Evolutionary conservation across 75 land plant species (phyloP), one percentile per base, ranked within the genome.

Genomic region (Adiantum capillusveneris): DNA sequence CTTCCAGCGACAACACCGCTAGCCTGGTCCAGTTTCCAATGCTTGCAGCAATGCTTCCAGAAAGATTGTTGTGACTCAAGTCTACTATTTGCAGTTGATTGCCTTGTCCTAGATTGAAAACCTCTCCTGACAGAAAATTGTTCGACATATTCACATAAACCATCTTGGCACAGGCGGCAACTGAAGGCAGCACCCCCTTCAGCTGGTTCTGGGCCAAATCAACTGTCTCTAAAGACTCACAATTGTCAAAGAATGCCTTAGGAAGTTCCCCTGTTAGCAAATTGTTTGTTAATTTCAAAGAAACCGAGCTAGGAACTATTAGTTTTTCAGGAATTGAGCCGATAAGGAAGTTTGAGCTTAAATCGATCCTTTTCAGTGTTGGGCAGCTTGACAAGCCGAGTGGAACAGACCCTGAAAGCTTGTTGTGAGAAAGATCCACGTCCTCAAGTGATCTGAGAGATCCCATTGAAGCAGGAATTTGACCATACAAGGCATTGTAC

Each of bases 91-190:
- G 65, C 9, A 94, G 64, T 20, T 64, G 70, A 39, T 59, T 72
- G 29, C 86, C 78, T 27, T 64, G 67, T 7, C 88, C 85, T 16
- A 94, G 39, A 76, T 86, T 85, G 25, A 78, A 78, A 19, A 87
- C 87, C 30, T 90, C 53, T 62, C 49, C 64, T 1, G 82, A 60
- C 9, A 62, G 54, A 25, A 86, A 65, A 49, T 52, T 43, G 62
- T 90, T 94, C 22, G 94, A 80, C 18, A 94, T 53, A 22, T 89
- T 81, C 67, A 94, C 53, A 64, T 76, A 75, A 39, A 49, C 69
- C 68, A 94, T 36, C 26, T 77, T 79, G 57, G 68, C 58, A 60
- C 66, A 86, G 13, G 73, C 63, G 6, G 71, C 72, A 62, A 93
- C 73, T 59, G 80, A 43, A 9, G 84, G 86, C n/a, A 85, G 69